Conservation (phyloP, 345 rosid species). For the Gossypioides kirkii region DNA sequence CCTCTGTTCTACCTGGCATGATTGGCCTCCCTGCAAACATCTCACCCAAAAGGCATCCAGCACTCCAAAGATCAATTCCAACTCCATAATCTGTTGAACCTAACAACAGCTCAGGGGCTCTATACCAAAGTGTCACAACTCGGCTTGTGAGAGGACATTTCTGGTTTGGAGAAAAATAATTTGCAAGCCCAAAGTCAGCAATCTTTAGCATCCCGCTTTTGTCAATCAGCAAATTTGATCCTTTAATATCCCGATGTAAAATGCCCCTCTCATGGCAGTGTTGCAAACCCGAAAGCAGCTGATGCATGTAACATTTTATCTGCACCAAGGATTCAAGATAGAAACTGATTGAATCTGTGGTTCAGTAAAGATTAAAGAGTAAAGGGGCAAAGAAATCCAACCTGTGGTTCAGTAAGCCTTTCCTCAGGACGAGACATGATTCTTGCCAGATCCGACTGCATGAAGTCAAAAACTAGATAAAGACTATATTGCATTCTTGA, state of each 20-base stretch:
- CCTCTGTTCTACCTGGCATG: constrained; percentile 64
- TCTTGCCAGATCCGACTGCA: constrained; percentile 50
- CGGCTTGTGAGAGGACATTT: constrained; percentile 50
- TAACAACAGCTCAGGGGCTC: constrained; percentile 60
- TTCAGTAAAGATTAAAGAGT: constrained; percentile 39
- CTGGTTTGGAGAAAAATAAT: constrained; percentile 28
- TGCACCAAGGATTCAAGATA: constrained; percentile 24
- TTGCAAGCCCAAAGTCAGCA: constrained; percentile 65
- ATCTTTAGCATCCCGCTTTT: constrained; percentile 49
- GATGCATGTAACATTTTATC: constrained; percentile 56
- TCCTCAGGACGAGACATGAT: constrained; percentile 41
- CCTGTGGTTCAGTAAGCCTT: constrained; percentile 59
- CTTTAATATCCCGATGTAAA: constrained; percentile 56
- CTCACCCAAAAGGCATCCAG: constrained; percentile 66
- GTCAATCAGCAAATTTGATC: constrained; percentile 57
- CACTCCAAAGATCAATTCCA: constrained; percentile 69
- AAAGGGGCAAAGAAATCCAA: constrained; percentile 7
- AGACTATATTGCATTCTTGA: constrained; percentile 69
- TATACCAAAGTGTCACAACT: constrained; percentile 62
- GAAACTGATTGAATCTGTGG: constrained; percentile 39
- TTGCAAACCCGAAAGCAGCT: constrained; percentile 56
- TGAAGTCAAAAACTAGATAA: constrained; percentile 66
- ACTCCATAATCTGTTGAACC: constrained; percentile 53
- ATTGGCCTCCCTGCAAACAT: constrained; percentile 51
- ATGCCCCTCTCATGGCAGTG: constrained; percentile 61